These are phyloP conservation scores for Fibroporia radiculosa DNA, from an alignment of 768 basidiomycete species.

Conservation along the genomic window DNA sequence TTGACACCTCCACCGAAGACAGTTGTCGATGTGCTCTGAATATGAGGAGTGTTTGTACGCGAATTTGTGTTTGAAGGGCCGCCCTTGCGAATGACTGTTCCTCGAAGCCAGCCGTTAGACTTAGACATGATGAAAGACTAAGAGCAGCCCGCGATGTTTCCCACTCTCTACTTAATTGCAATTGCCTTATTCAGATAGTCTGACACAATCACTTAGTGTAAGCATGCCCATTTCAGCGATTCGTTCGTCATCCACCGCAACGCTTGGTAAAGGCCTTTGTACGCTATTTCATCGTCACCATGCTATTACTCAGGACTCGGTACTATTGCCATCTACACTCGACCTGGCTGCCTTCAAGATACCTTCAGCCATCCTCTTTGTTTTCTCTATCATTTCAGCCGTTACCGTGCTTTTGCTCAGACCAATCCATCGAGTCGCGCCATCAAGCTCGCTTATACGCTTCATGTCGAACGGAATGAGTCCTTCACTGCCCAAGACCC, in stretches of 20 bases:
- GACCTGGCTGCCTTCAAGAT: not conserved
- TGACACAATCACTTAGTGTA: no score
- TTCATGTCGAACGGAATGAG: constrained; percentile 10
- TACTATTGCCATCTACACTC: no score
- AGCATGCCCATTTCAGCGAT: no score
- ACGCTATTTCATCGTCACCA: no score
- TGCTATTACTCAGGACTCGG: no score
- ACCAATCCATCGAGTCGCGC: constrained; percentile 12
- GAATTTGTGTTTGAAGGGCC: constrained; percentile 36
- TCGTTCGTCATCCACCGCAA: no score
- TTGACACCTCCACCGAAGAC: constrained; percentile 81
- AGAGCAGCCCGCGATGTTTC: no score
- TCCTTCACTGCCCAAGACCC: constrained; percentile 27
- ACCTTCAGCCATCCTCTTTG: constrained; percentile 4
- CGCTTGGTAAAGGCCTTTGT: no score
- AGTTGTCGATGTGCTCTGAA: constrained; percentile 66
- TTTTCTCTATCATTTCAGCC: constrained; percentile 9
- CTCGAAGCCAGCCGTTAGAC: constrained; percentile 52
- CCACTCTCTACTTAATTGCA: no score
- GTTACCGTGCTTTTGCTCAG: constrained; percentile 7
- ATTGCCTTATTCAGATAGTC: no score
- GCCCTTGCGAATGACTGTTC: constrained; percentile 69
- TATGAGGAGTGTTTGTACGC: constrained; percentile 58
- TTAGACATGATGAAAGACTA: no score
- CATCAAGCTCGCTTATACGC: constrained; percentile 4